Conservation (phyloP, 176 grass and related monocot species). For the Melocanna baccifera region DNA sequence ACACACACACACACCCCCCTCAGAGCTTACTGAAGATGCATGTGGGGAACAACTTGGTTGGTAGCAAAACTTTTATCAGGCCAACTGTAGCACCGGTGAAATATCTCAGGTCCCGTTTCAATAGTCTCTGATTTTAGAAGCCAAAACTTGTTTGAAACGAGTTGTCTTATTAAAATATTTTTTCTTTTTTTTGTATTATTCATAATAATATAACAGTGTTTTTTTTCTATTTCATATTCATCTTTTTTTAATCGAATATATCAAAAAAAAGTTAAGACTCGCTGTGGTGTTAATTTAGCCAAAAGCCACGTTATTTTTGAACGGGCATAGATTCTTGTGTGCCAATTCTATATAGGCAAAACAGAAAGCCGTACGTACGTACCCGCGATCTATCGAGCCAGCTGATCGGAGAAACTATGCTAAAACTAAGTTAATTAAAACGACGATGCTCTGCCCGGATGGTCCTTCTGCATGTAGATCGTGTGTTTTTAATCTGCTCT, state of each 20-base stretch:
- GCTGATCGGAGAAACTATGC: neutral
- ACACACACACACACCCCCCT: no score
- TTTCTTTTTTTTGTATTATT: no score
- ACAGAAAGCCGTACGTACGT: neutral
- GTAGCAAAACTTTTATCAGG: neutral
- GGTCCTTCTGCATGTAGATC: neutral
- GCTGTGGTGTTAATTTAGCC: no score
- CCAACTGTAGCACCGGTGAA: no score
- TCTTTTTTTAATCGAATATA: no score
- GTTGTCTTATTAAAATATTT: no score
- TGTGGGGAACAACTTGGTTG: neutral
- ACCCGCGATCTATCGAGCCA: neutral
- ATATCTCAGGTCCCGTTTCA: neutral
- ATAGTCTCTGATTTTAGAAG: no score
- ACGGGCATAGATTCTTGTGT: no score
- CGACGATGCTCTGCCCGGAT: neutral
- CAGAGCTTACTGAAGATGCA: neutral
- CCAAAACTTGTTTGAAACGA: accelerated
- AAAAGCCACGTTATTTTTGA: no score
- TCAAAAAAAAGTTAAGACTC: accelerated
- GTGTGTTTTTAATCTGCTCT: neutral
- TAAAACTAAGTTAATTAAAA: neutral
- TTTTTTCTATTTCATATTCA: no score
- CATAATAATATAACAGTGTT: no score
- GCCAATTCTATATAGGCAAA: neutral